These are phyloP conservation scores for Dorcoceras hygrometricum DNA, from an alignment of 257 asterid genomes.

Conservation along the genomic window DNA sequence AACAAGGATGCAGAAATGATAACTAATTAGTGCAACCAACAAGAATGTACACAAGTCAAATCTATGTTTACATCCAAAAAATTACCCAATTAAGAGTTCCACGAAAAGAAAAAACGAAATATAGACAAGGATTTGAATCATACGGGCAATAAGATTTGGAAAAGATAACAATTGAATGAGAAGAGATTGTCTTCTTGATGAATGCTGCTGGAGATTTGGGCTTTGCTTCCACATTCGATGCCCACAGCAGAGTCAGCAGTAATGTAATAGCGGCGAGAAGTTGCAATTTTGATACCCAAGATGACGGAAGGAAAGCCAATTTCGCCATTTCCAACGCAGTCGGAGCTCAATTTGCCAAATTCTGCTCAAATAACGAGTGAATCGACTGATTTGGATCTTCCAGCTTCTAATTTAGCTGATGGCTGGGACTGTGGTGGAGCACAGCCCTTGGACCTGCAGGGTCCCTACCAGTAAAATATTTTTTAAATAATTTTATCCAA, in stretches of 20 bases:
- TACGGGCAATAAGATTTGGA: conserved; percentile 96
- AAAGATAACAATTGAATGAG: conserved; percentile 75
- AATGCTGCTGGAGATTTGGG: conserved; percentile 41
- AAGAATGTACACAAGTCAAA: no score
- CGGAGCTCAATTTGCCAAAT: conserved; percentile 13
- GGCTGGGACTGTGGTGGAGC: no score
- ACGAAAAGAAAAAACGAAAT: background rate
- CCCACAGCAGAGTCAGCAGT: conserved; percentile 29
- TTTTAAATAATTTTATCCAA: no score
- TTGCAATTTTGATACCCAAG: conserved; percentile 23
- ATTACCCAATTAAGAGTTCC: background rate
- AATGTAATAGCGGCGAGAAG: conserved; percentile 28
- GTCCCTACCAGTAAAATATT: no score
- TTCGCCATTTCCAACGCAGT: conserved; percentile 36
- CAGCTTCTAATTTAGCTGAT: no score
- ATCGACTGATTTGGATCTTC: background rate
- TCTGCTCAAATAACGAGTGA: background rate
- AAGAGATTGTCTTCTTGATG: conserved; percentile 57
- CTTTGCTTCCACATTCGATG: conserved; percentile 34
- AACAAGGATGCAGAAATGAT: background rate
- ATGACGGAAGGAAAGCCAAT: conserved; percentile 10
- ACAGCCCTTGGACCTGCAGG: no score
- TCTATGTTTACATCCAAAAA: no score
- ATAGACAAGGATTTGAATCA: background rate
- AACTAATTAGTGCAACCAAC: no score